These are phyloP conservation scores for Alternaria alternata DNA, from an alignment of 2,329 filamentous ascomycete genomes.

Conservation along the genomic window DNA sequence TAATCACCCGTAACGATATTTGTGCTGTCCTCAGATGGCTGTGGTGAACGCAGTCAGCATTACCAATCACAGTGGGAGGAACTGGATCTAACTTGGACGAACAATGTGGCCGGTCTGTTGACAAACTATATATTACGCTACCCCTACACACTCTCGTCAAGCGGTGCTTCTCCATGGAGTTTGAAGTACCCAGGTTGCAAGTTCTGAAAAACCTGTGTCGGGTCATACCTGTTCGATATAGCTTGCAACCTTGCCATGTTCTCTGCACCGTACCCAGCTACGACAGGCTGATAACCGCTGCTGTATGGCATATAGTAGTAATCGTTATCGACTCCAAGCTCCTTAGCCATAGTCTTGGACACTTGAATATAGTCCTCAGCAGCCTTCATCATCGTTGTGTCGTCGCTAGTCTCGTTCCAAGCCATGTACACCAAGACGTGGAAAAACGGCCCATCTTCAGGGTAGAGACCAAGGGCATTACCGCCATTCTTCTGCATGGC, in stretches of 20 bases:
- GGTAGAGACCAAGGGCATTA: neutral
- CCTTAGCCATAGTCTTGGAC: neutral
- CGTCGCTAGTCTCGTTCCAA: neutral
- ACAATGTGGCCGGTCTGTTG: neutral
- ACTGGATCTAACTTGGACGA: neutral
- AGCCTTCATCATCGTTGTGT: neutral
- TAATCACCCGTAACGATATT: neutral
- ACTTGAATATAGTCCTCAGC: neutral
- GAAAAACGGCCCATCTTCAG: neutral
- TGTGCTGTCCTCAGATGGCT: neutral
- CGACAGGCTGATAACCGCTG: neutral
- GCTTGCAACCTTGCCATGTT: slow-evolving; percentile 41
- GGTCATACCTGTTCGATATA: slow-evolving; percentile 32
- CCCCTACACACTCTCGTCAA: neutral
- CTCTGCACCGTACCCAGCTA: slow-evolving; percentile 52
- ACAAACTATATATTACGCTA: neutral
- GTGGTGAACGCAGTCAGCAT: neutral
- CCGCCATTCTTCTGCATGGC: neutral
- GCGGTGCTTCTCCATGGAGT: slow-evolving; percentile 16
- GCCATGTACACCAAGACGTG: slow-evolving; percentile 2
- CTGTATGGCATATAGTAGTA: slow-evolving; percentile 1
- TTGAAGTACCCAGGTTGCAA: slow-evolving; percentile 36
- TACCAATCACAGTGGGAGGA: neutral
- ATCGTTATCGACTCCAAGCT: neutral
- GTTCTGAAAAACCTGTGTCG: slow-evolving; percentile 28